A percentile compares a stretch with the other conserved stretches of the same genome.
These are phyloP conservation scores for Penicillium olsonii DNA, from an alignment of 2,329 filamentous ascomycete species.

Conservation along the genomic window DNA sequence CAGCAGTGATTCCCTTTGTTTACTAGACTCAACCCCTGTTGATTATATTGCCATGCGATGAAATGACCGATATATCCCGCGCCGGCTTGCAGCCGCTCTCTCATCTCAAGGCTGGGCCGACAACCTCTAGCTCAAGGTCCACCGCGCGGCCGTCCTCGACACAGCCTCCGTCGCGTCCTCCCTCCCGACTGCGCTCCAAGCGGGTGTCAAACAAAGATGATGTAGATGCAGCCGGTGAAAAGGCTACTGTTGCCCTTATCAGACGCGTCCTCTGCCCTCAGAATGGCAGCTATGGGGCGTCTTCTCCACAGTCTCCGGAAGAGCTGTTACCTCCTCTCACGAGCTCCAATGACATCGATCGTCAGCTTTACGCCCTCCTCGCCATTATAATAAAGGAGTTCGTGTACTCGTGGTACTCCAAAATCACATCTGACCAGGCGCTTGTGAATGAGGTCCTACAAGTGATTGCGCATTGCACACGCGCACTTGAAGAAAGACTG, in stretches of 20 bases:
- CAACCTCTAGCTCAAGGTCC: conserved; percentile 39
- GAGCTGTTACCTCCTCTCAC: conserved; percentile 87
- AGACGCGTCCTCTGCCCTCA: conserved; percentile 82
- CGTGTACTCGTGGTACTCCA: conserved; percentile 88
- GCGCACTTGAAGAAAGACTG: conserved; percentile 81
- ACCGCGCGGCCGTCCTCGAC: conserved; percentile 29
- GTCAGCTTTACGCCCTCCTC: conserved; percentile 89
- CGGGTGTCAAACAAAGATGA: conserved; percentile 41
- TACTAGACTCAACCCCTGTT: background rate
- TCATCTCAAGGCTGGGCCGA: conserved; percentile 38
- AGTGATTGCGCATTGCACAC: conserved; percentile 88
- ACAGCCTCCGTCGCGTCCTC: conserved; percentile 29
- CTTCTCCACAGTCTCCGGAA: conserved; percentile 68
- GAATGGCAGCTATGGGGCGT: conserved; percentile 45
- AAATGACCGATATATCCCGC: conserved; percentile 41
- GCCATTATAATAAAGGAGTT: conserved; percentile 88
- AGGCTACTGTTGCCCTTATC: conserved; percentile 77
- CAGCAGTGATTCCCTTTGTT: conserved; percentile 3
- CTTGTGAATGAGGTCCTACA: conserved; percentile 88
- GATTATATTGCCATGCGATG: conserved; percentile 29
- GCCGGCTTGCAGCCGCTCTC: conserved; percentile 44
- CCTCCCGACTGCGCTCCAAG: conserved; percentile 31
- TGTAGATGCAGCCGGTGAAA: conserved; percentile 65
- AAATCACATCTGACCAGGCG: conserved; percentile 84
- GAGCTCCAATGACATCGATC: conserved; percentile 88